Evolutionary conservation across 2,329 filamentous ascomycete genomes (phyloP).

Genomic region (Chaetomiaceae sp.): DNA sequence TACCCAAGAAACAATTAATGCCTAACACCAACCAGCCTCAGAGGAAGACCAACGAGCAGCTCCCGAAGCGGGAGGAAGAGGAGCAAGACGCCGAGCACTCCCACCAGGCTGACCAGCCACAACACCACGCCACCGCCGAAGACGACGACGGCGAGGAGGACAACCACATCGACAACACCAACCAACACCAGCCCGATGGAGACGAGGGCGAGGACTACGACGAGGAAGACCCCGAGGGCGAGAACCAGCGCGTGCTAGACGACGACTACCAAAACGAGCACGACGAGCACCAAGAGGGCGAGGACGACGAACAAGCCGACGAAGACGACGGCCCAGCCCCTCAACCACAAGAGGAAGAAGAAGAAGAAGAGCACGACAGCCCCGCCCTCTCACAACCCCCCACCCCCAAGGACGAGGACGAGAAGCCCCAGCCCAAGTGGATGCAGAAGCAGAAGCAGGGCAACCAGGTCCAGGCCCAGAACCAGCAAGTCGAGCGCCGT

Average conservation of each 20-base stretch:
- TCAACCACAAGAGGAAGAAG: constrained; percentile 17
- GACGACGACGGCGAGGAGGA: constrained; percentile 16
- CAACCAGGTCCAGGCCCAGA: constrained; percentile 17
- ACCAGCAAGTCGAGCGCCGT: constrained; percentile 25
- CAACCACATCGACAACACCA: constrained; percentile 10
- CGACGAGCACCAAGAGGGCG: constrained; percentile 11
- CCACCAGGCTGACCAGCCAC: constrained; percentile 12
- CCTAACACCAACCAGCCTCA: constrained; percentile 8
- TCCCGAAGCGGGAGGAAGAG: constrained; percentile 17
- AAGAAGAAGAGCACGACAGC: constrained; percentile 23
- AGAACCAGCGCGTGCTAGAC: constrained; percentile 23
- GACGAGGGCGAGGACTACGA: constrained; percentile 26
- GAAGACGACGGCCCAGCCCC: constrained; percentile 14
- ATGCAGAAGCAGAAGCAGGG: constrained; percentile 29
- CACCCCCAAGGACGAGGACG: constrained; percentile 32
- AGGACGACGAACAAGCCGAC: constrained; percentile 13
- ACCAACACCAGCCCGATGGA: constrained; percentile 14
- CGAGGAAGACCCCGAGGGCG: constrained; percentile 26
- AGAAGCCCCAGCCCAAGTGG: constrained; percentile 32
- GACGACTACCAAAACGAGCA: constrained; percentile 23
- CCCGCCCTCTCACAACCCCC: constrained; percentile 29
- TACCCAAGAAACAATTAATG: not conserved
- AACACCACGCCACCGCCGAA: constrained; percentile 9
- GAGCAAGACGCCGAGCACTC: constrained; percentile 14
- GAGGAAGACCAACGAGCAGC: constrained; percentile 15